Percentiles rank a stretch among this genome's conserved stretches.
phyloP scores from a whole-genome alignment of 805 yeast genomes.

The Candida vaughaniae region DNA sequence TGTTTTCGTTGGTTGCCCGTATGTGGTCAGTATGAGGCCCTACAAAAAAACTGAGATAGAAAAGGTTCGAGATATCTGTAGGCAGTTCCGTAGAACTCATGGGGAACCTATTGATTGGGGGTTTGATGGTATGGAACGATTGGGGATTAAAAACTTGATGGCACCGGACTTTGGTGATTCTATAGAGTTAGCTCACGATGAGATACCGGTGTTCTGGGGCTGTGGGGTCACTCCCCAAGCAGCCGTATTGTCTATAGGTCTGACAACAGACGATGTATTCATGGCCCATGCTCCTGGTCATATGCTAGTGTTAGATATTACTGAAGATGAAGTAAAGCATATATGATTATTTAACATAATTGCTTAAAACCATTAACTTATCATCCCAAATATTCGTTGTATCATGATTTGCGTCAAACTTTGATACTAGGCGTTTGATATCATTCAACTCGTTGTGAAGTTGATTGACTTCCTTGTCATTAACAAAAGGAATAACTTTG shows the following conservation, averaged over 20 bases:
- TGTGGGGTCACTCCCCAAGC: conserved; percentile 45
- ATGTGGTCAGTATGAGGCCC: conserved; percentile 45
- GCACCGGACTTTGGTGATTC: conserved; percentile 39
- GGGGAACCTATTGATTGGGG: conserved; percentile 47
- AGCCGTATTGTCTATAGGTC: conserved; percentile 27
- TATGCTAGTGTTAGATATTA: conserved; percentile 34
- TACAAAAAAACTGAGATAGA: conserved; percentile 27
- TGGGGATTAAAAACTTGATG: conserved; percentile 32
- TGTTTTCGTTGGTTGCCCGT: conserved; percentile 15
- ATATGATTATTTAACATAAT: no score
- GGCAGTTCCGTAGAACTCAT: conserved; percentile 29
- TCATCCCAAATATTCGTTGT: no score
- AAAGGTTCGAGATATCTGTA: conserved; percentile 28
- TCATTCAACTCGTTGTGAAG: not conserved
- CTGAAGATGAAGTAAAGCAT: conserved; percentile 18
- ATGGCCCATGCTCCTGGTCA: conserved; percentile 37
- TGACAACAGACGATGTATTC: conserved; percentile 25
- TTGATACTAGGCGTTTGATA: conserved; percentile 2
- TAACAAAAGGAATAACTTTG: conserved; percentile 5
- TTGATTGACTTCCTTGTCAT: not conserved
- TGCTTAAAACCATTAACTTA: no score
- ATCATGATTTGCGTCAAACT: no score
- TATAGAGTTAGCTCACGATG: conserved; percentile 27
- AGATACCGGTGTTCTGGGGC: conserved; percentile 45
- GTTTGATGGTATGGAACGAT: conserved; percentile 30